Evolutionary conservation across 2,329 filamentous ascomycete species (phyloP), one percentile per base, ranked within the genome.

Genomic region (Beauveria medogensis): DNA sequence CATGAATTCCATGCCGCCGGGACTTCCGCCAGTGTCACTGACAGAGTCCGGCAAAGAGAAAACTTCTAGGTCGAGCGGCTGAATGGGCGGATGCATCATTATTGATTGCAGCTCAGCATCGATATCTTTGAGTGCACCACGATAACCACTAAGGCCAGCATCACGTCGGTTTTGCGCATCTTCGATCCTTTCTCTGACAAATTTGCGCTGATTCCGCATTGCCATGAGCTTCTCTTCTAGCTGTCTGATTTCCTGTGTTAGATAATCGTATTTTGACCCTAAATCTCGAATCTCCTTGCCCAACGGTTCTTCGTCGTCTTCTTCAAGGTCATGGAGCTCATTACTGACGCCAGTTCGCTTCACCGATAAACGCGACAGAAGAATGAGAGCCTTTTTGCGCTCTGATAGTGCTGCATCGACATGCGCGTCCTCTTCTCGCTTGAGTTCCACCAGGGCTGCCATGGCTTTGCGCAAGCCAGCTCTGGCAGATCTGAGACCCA

Each of bases 81-180:
- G 75, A 5, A 85, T 72, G 0, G 83, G 82, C 1, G 86, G 85
- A 16, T 79, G 77, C 10, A 74, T 77, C 65, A 92, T 75, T 62
- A 92, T 81, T 4, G 74, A 75, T 5, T 75, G 73, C 6, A 91
- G 78, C 59, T 89, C 82, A 16, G 75, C 76, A 63, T 92, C 87
- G 6, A 90, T 80, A 59, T 90, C 82, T 60, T 77, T 82, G 41
- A 91, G 73, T 4, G 87, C 87, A 1, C 86, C 82, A 22, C 80
- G 83, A 70, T 91, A 92, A 0, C 87, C 87, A 60, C 87, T 89
- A 16, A 91, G 71, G n/a, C 84, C 85, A 2, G 88, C 86, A 69
- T 91, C 88, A 43, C 87, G 78, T 59, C 80, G 80, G 65, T 87
- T 91, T 64, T 81, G 80, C 1, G 85, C 79, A 60, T 87, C 84